These are phyloP conservation scores for Pinus tabuliformis DNA, from an alignment of 75 land plant genomes.

Conservation along the genomic window DNA sequence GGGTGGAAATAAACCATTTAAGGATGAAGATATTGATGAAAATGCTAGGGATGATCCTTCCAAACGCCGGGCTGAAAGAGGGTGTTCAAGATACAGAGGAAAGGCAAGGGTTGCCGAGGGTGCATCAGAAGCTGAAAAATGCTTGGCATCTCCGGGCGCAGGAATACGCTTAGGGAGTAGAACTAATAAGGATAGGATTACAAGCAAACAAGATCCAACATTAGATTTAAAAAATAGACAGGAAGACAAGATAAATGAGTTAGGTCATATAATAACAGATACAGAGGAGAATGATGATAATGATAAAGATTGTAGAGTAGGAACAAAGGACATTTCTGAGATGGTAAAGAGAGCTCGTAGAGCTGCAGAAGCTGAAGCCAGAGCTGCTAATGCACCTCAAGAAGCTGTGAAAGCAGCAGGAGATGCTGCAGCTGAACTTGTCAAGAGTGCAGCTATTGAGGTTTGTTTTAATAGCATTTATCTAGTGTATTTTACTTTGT, in stretches of 20 bases:
- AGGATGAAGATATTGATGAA: slow-evolving; percentile 70
- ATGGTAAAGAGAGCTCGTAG: slow-evolving; percentile 67
- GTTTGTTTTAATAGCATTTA: slow-evolving; percentile 19
- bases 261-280: slow-evolving; percentile 19
- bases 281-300: slow-evolving; percentile 60
- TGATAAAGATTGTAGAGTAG: slow-evolving; percentile 55
- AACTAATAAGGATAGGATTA: slow-evolving; percentile 28
- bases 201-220: slow-evolving; percentile 13
- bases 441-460: slow-evolving; percentile 89
- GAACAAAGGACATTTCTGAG: slow-evolving; percentile 65
- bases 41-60: slow-evolving; percentile 61
- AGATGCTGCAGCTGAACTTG: slow-evolving; percentile 96
- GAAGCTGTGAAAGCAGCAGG: slow-evolving; percentile 95
- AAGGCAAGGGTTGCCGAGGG: slow-evolving; percentile 64
- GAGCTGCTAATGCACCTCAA: slow-evolving; percentile 70
- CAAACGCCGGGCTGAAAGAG: slow-evolving; percentile 55
- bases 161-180: slow-evolving; percentile 30
- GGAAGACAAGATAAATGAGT: slow-evolving; percentile 19
- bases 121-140: slow-evolving; percentile 48
- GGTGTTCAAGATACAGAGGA: slow-evolving; percentile 46
- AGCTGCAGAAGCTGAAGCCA: slow-evolving; percentile 96
- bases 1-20: slow-evolving; percentile 11
- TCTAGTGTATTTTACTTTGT: neutral
- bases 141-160: slow-evolving; percentile 40
- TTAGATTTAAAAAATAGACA: slow-evolving; percentile 20